A percentile compares a stretch with the other conserved stretches of the same genome.
phyloP scores from a whole-genome alignment of 2,329 filamentous ascomycete genomes.

The Macrophomina pseudophaseolina region DNA sequence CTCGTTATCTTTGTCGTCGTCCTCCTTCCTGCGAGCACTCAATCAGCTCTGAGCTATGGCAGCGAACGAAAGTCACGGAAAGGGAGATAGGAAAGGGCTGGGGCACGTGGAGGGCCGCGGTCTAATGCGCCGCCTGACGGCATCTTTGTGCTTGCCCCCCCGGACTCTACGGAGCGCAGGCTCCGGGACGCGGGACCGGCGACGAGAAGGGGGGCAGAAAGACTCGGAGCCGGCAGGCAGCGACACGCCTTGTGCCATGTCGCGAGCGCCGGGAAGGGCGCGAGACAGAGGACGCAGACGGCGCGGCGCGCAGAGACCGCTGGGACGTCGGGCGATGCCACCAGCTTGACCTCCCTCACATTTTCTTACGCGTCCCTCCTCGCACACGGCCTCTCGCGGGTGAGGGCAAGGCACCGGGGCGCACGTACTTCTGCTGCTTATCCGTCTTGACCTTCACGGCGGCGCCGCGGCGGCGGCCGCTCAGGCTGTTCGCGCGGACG shows the following conservation, averaged over 20 bases:
- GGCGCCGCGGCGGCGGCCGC: slow-evolving; percentile 41
- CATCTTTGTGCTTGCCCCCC: slow-evolving; percentile 24
- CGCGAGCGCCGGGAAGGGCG: slow-evolving; percentile 10
- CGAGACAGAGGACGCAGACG: slow-evolving; percentile 24
- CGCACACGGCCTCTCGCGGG: slow-evolving; percentile 14
- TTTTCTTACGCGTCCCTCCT: slow-evolving; percentile 24
- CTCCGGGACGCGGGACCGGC: not conserved
- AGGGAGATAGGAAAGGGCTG: slow-evolving; percentile 5
- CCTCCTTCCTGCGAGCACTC: slow-evolving; percentile 32
- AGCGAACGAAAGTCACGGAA: slow-evolving; percentile 4
- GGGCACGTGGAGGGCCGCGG: slow-evolving; percentile 27
- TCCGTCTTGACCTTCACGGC: slow-evolving; percentile 61
- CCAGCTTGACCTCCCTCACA: slow-evolving; percentile 33
- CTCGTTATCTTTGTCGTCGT: slow-evolving; percentile 53
- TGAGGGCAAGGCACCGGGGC: slow-evolving; percentile 23
- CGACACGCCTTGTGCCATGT: slow-evolving; percentile 20
- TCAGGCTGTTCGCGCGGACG: slow-evolving; percentile 50
- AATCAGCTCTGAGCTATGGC: slow-evolving; percentile 33
- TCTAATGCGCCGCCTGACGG: slow-evolving; percentile 25
- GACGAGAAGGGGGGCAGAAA: not conserved
- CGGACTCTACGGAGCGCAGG: not conserved
- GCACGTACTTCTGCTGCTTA: slow-evolving; percentile 57
- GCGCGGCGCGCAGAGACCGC: slow-evolving; percentile 23
- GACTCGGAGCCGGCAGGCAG: slow-evolving; percentile 16
- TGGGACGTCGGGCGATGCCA: slow-evolving; percentile 21